Evolutionary conservation across 2,329 filamentous ascomycete species (phyloP).

Genomic region (Colletotrichum agaves): DNA sequence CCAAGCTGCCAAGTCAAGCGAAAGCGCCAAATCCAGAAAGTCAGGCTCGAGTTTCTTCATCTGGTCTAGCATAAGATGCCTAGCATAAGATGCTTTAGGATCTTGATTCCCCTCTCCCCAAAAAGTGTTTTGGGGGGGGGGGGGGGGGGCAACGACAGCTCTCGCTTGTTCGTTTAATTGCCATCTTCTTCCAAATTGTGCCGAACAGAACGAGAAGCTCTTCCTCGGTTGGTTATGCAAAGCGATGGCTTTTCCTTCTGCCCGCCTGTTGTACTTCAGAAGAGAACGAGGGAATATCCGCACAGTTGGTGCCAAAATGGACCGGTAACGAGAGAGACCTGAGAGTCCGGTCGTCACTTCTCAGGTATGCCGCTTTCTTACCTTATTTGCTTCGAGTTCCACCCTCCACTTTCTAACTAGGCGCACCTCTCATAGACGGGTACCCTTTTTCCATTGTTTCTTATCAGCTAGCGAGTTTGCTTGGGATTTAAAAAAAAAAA

Average conservation of each 20-base stretch:
- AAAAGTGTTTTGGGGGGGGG: too few species aligned
- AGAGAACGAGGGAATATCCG: too few species aligned
- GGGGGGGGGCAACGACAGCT: background rate
- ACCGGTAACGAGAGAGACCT: background rate
- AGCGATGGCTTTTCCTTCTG: background rate
- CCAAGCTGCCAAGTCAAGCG: conserved; percentile 5
- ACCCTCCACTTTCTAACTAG: conserved; percentile 24
- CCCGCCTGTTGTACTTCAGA: background rate
- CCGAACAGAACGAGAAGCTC: background rate
- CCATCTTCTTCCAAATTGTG: background rate
- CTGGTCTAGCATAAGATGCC: conserved; percentile 18
- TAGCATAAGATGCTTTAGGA: too few species aligned
- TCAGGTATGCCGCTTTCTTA: conserved; percentile 2
- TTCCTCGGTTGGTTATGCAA: background rate
- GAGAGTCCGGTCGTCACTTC: conserved; percentile 8
- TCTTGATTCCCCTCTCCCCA: conserved; percentile 6
- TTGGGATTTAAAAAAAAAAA: conserved; percentile 3
- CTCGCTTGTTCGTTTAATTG: background rate
- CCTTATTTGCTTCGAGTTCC: conserved; percentile 4
- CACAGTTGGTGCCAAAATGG: background rate
- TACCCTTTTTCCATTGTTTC: background rate
- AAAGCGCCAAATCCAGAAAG: conserved; percentile 5
- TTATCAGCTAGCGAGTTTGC: conserved; percentile 21
- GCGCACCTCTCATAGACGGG: conserved; percentile 8
- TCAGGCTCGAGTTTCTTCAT: conserved; percentile 16